Evolutionary conservation across 805 yeast species (phyloP).

Genomic region (Scheffersomyces spartinae): DNA sequence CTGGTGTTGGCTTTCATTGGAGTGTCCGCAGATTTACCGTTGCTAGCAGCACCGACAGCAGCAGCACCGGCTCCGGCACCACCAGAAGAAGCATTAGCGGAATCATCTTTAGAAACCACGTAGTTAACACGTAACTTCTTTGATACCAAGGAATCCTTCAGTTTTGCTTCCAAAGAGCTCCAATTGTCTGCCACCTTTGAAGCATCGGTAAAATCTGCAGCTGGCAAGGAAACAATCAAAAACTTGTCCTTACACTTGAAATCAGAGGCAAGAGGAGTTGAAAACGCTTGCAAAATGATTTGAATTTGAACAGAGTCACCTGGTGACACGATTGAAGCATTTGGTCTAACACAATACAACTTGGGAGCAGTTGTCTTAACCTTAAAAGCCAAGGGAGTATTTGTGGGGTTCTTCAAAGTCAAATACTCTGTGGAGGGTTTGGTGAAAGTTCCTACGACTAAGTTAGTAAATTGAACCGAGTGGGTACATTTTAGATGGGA

Average conservation of each 20-base stretch:
- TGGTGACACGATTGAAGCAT: slow-evolving; percentile 71
- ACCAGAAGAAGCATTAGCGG: slow-evolving; percentile 5
- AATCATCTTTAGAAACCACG: slow-evolving; percentile 19
- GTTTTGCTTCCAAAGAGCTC: slow-evolving; percentile 57
- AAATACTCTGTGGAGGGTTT: slow-evolving; percentile 56
- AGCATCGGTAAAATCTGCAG: slow-evolving; percentile 47
- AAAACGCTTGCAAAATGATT: slow-evolving; percentile 75
- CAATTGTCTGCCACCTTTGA: slow-evolving; percentile 57
- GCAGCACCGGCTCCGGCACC: slow-evolving; percentile 5
- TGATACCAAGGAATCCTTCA: slow-evolving; percentile 42
- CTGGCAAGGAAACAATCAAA: slow-evolving; percentile 76
- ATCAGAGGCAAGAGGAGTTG: slow-evolving; percentile 61
- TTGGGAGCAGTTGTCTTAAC: slow-evolving; percentile 98
- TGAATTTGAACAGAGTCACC: slow-evolving; percentile 64
- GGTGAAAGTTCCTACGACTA: slow-evolving; percentile 70
- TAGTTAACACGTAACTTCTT: slow-evolving; percentile 60
- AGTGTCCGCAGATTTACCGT: slow-evolving; percentile 7
- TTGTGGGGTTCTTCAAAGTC: slow-evolving; percentile 40
- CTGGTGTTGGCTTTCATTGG: slow-evolving; percentile 6
- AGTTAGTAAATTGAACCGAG: no score
- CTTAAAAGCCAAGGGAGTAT: slow-evolving; percentile 69
- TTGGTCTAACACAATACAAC: slow-evolving; percentile 91
- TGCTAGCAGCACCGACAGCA: slow-evolving; percentile 8
- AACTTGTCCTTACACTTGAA: slow-evolving; percentile 87
- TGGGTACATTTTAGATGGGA: no score